Conservation (phyloP, 768 basidiomycete species). For the Tylopilus plumbeoviolaceoides region DNA sequence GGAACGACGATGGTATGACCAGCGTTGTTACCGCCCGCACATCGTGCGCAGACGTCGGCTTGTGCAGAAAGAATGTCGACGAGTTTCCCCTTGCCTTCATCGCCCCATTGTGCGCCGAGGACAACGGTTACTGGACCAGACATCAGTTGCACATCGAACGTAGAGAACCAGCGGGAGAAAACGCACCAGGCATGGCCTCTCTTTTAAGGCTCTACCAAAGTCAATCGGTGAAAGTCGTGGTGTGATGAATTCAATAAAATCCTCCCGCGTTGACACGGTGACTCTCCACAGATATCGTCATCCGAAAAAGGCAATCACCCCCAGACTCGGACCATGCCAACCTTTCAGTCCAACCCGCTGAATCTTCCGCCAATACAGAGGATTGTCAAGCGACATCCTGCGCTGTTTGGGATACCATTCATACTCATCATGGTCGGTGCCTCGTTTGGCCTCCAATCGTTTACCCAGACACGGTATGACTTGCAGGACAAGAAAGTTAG, state of each 20-base stretch:
- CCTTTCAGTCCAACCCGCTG: slow-evolving; percentile 46
- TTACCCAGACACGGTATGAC: slow-evolving; percentile 92
- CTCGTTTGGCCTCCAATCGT: slow-evolving; percentile 74
- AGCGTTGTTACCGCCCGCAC: slow-evolving; percentile 98
- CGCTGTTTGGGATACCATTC: slow-evolving; percentile 84
- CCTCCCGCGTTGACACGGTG: slow-evolving; percentile 1
- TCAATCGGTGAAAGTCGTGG: slow-evolving; percentile 12
- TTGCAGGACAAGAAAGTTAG: slow-evolving; percentile 76
- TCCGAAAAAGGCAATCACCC: slow-evolving; percentile 17
- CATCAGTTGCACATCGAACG: slow-evolving; percentile 9
- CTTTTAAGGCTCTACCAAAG: background rate
- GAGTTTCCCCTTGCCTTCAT: slow-evolving; percentile 93
- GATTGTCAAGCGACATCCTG: slow-evolving; percentile 58
- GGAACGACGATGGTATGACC: slow-evolving; percentile 96
- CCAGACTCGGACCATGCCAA: slow-evolving; percentile 38
- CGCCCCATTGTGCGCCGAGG: slow-evolving; percentile 88
- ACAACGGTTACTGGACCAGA: slow-evolving; percentile 57
- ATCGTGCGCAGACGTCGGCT: slow-evolving; percentile 89
- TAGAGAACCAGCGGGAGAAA: background rate
- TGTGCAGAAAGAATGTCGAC: slow-evolving; percentile 93
- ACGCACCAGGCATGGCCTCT: slow-evolving; percentile 23
- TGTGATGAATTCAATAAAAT: background rate
- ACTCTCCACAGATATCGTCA: background rate
- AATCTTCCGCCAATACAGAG: slow-evolving; percentile 18
- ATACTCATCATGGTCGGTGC: slow-evolving; percentile 79